Base-by-base conservation (phyloP, 2,329 filamentous ascomycete species). In the Fusarium solani-melongenae region DNA sequence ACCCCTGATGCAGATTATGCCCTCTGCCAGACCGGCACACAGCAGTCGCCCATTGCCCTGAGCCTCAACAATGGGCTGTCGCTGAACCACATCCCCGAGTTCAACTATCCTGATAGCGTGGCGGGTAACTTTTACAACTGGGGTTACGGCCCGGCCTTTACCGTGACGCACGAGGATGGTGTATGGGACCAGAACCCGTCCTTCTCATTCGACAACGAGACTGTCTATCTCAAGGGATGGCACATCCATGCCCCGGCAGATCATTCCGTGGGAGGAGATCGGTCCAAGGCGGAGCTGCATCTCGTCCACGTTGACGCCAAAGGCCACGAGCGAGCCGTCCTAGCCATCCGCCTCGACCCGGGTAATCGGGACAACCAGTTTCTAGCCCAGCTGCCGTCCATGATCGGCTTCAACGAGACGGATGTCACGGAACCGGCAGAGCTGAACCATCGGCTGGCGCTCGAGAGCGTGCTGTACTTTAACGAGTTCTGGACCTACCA, bases 401-500 rank as follows among this genome's bases (percentile, higher is more conserved):
- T 69, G 57, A 66, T 75, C 8, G 68, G 73, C 0, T 75, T 76
- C 27, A 74, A 75, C 11, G 67, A 75, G 1, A 70, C 68, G 0
- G 61, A 73, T 1, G 38, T 51, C 0, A 51, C 38, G 0, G 36
- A 73, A 5, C 56, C 65, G 34, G 4, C 29, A 14, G 63, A 62
- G 0, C 29, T 75, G 0, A 67, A 75, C 2, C 73, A 72, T 2
- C 57, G 9, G 0, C n/a, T 72, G 1, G 57, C 70, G 6, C n/a
- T 75, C 1, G 65, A 69, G n/a, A 72, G 70, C 14, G 73, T 72
- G 0, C 24, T 67, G 12, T 59, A 57, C 3, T 75, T 76, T 58
- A 72, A 75, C 6, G 73, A 75, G 39, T 75, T 75, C 2, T 75
- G 73, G 73, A 74, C 73, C 3, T 75, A 75, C 24, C 57, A 76